Percentiles rank a stretch among this genome's conserved stretches.
Evolutionary conservation across 2,329 filamentous ascomycete genomes (phyloP).

Genomic region (Ceratocystis alfenasii): DNA sequence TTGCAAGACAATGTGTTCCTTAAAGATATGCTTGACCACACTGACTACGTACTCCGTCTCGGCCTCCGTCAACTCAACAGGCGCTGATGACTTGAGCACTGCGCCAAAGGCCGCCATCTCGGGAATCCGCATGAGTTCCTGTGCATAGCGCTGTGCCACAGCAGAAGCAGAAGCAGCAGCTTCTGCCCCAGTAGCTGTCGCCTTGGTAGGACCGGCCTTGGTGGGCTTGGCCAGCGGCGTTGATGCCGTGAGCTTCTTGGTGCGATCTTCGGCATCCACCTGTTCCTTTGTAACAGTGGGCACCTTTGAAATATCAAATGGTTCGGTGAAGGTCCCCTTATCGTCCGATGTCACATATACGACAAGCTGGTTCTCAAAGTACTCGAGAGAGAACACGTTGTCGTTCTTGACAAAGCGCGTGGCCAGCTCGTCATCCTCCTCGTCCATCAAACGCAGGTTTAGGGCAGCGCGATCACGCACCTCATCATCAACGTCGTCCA

Average conservation of each 20-base stretch:
- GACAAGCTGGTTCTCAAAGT: constrained; percentile 92
- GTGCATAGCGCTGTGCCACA: constrained; percentile 74
- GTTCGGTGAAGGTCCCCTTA: constrained; percentile 66
- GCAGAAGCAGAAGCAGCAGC: constrained; percentile 64
- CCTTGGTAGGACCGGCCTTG: constrained; percentile 58
- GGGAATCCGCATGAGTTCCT: constrained; percentile 77
- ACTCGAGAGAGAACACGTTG: constrained; percentile 86
- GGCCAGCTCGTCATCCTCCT: constrained; percentile 81
- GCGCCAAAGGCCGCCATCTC: constrained; percentile 82
- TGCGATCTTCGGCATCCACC: constrained; percentile 88
- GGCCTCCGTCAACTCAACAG: constrained; percentile 85
- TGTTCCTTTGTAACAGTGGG: constrained; percentile 92
- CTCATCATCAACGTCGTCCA: constrained; percentile 96
- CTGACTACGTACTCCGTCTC: constrained; percentile 96
- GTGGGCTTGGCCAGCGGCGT: constrained; percentile 91
- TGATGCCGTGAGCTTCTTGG: constrained; percentile 89
- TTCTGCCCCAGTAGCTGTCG: constrained; percentile 56
- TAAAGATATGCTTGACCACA: constrained; percentile 94
- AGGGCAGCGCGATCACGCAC: constrained; percentile 90
- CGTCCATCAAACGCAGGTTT: constrained; percentile 82
- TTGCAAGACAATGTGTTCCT: constrained; percentile 88
- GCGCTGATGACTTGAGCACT: constrained; percentile 78
- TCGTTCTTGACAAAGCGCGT: constrained; percentile 89
- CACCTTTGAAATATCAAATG: constrained; percentile 85
- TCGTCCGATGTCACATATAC: constrained; percentile 94